Evolutionary conservation across 495 filamentous ascomycete species (phyloP).

Genomic region (Lepraria neglecta): DNA sequence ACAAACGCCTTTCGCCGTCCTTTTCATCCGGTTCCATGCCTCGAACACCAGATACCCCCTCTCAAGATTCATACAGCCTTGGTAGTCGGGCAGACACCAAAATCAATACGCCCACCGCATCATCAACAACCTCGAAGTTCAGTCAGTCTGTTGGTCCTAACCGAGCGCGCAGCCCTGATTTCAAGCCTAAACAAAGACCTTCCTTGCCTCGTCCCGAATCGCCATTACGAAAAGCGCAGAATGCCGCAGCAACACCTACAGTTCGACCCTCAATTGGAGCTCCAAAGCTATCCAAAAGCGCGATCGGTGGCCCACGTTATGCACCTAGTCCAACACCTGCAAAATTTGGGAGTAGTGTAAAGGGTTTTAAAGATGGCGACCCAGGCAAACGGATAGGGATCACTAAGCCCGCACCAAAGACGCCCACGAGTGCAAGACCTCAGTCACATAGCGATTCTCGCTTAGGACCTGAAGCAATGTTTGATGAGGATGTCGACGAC

Average conservation of each 20-base stretch:
- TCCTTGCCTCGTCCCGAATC: slow-evolving; percentile 85
- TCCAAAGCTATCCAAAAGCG: slow-evolving; percentile 40
- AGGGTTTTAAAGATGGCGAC: slow-evolving; percentile 48
- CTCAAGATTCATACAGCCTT: slow-evolving; percentile 47
- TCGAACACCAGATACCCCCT: slow-evolving; percentile 62
- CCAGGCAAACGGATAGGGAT: slow-evolving; percentile 44
- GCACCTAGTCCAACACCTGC: slow-evolving; percentile 58
- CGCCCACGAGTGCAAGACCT: slow-evolving; percentile 40
- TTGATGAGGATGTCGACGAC: slow-evolving; percentile 45
- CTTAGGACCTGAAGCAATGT: slow-evolving; percentile 36
- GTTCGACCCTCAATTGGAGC: slow-evolving; percentile 50
- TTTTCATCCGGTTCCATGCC: slow-evolving; percentile 54
- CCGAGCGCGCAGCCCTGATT: slow-evolving; percentile 61
- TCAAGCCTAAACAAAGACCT: slow-evolving; percentile 62
- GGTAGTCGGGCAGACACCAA: slow-evolving; percentile 38
- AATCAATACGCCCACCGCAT: slow-evolving; percentile 48
- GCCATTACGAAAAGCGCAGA: slow-evolving; percentile 54
- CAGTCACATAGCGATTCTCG: slow-evolving; percentile 40
- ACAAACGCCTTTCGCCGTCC: slow-evolving; percentile 58
- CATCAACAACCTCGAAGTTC: slow-evolving; percentile 53
- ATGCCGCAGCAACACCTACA: slow-evolving; percentile 43
- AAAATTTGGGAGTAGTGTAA: slow-evolving; percentile 59
- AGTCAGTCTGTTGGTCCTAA: slow-evolving; percentile 61
- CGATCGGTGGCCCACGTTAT: slow-evolving; percentile 43
- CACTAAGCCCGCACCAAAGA: slow-evolving; percentile 42